Evolutionary conservation across 73 alveolate genomes (phyloP).

Genomic region (Breviolum minutum): DNA sequence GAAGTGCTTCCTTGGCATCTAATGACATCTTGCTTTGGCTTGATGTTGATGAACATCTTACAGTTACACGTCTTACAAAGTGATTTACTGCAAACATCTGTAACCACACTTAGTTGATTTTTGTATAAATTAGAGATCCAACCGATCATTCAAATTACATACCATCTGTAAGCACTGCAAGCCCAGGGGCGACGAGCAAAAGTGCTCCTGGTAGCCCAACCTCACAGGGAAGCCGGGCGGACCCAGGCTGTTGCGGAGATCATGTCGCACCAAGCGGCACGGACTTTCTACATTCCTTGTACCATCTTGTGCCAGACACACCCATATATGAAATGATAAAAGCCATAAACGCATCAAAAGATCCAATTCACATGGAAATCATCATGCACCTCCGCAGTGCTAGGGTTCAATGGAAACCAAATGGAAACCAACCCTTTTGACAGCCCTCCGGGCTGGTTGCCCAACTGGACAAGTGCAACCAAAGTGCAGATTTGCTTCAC

Average conservation of each 20-base stretch:
- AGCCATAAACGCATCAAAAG: neutral
- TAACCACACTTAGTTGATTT: neutral
- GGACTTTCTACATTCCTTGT: no score
- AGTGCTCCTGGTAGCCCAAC: no score
- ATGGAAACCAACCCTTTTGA: no score
- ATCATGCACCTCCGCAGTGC: neutral
- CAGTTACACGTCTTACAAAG: neutral
- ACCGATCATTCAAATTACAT: neutral
- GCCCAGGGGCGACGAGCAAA: no score
- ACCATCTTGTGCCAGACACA: neutral
- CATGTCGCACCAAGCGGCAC: no score
- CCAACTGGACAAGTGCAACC: neutral
- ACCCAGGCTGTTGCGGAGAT: no score
- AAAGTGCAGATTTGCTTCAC: neutral
- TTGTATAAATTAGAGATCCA: neutral
- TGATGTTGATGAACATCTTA: neutral
- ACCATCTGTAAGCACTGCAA: neutral
- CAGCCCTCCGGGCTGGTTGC: neutral
- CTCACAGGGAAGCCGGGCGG: no score
- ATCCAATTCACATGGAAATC: neutral
- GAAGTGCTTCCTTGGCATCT: neutral
- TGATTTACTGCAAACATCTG: neutral
- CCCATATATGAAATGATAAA: neutral
- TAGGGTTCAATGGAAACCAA: neutral
- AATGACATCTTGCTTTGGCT: neutral